Evolutionary conservation across 2,329 filamentous ascomycete species (phyloP), one percentile per base, ranked within the genome.

Genomic region (Coniella lustricola): DNA sequence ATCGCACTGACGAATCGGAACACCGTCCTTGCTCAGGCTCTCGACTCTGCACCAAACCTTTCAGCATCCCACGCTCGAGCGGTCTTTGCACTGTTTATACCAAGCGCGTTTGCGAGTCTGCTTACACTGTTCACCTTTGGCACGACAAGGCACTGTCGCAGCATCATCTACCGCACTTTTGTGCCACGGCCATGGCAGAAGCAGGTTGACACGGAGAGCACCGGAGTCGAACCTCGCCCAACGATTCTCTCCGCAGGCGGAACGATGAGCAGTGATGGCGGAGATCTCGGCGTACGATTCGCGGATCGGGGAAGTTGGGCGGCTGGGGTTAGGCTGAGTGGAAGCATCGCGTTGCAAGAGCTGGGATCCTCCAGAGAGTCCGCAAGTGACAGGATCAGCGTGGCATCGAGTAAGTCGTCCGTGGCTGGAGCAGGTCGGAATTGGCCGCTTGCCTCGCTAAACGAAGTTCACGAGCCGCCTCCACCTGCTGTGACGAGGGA

Each of bases 21-120:
- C 7, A 25, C 38, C 20, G 74, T 59, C 40, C 50, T 67, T 59
- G 53, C 68, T 65, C 53, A 74, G 62, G 46, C 43, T 21, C 35
- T 29, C 35, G 22, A 7, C 34, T n/a, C 38, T 13, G 29, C 25
- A 7, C 52, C 52, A 7, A 43, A 54, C 39, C 25, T 40, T 10
- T 46, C 36, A 20, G 38, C 47, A 20, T 31, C 33, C 7, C 46
- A 45, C 18, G 52, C 52, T 0, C 16, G 9, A 4, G 5, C 14
- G 7, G 25, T 7, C 31, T 25, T 22, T 22, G 42, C 32, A 8
- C 42, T 44, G 16, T 36, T 44, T 18, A 44, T 44, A 16, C 59
- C 60, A 4, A 60, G 59, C 2, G 57, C 57, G 2, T 55, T 56
- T 2, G 50, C 55, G 16, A 56, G 57, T 31, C 35, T 58, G 16